phyloP scores from a whole-genome alignment of 2,329 filamentous ascomycete genomes.

The Paracoccidioides lutzii region DNA sequence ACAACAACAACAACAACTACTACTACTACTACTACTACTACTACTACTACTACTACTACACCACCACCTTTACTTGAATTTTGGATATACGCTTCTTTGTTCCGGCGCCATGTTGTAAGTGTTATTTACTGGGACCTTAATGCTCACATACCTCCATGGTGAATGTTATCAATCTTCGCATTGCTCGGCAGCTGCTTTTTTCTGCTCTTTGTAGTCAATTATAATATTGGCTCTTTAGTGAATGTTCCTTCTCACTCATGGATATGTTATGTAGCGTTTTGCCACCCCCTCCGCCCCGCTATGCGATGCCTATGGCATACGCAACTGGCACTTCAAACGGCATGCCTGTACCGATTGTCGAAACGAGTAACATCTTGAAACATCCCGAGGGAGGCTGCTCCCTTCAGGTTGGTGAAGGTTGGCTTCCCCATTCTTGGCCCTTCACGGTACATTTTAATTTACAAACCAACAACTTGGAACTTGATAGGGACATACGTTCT shows the following conservation, averaged over 20 bases:
- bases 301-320: constrained; percentile 60
- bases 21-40: too few relatives aligned
- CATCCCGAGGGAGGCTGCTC: constrained; percentile 77
- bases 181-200: neutral
- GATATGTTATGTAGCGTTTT: constrained; percentile 51
- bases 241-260: constrained; percentile 17
- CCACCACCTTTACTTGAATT: too few relatives aligned
- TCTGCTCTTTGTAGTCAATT: constrained; percentile 13
- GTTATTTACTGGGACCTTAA: neutral
- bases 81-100: neutral
- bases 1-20: too few relatives aligned
- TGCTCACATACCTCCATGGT: neutral
- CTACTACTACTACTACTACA: too few relatives aligned
- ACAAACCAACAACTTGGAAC: neutral
- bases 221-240: too few relatives aligned
- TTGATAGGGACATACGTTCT: constrained; percentile 69
- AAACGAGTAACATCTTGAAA: constrained; percentile 82
- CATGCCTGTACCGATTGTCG: constrained; percentile 61
- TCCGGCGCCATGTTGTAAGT: constrained; percentile 17
- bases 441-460: too few relatives aligned
- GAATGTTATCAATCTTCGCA: neutral
- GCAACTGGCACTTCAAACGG: constrained; percentile 59
- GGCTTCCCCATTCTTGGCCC: neutral
- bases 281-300: constrained; percentile 70
- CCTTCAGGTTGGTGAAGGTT: constrained; percentile 87